Base-by-base conservation (phyloP, 768 basidiomycete species). In the Mycena metata region DNA sequence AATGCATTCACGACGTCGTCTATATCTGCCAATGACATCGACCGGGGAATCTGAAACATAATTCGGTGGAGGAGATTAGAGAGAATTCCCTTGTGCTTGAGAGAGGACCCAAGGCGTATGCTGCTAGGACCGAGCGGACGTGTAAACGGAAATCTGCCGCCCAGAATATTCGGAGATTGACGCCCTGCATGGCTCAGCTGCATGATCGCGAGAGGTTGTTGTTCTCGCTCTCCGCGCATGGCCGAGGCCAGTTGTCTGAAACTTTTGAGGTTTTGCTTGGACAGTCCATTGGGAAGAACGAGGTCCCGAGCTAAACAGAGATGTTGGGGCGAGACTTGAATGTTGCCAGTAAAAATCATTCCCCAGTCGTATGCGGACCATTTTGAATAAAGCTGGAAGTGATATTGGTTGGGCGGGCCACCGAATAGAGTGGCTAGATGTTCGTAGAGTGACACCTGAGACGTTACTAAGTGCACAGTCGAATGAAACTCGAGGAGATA, bases 371-470 rank as follows among this genome's bases (percentile, higher is more conserved):
- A 86, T 59, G 81, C 77, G 1, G 89, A 88, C 96, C 96, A 98
- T 72, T 83, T 81, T 0, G 86, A 78, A 75, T 98, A 98, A 33
- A 98, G 83, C 0, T 79, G 73, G 41, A 84, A 74, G 76, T 96
- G 93, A 49, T 82, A 77, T 16, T 80, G 72, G 69, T 92, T 94
- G 0, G 96, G 96, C 12, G 87, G 85, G 0, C 94, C 94, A 23
- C 94, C 93, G 12, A 80, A 80, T 35, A 91, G 81, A 5, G 77
- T 70, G 0, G 91, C 86, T 12, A 97, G 82, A 73, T 95, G 91
- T 77, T 98, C 96, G 71, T 96, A 96, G 86, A 96, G 84, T 0
- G 96, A 90, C n/a, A 89, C 94, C 95, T 98, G 72, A 5, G 12
- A 13, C 19, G n/a, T 61, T 43, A 54, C 26, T 16, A 23, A 49